A percentile compares a stretch with the other conserved stretches of the same genome.
Conservation (phyloP, 2,329 filamentous ascomycete species). For the Cladophialophora psammophila region DNA sequence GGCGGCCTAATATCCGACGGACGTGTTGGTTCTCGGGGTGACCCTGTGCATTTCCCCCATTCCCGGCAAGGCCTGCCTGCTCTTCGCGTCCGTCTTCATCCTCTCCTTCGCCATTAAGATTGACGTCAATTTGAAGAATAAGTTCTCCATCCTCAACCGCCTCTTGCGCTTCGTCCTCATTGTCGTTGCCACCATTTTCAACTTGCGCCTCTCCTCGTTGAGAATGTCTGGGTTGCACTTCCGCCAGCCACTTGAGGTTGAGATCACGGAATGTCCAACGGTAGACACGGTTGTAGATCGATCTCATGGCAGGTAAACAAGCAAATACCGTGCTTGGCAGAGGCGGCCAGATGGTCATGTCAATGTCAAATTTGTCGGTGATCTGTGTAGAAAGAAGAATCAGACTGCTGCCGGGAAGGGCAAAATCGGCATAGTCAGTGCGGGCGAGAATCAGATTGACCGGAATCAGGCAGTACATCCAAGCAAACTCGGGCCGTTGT, state of each 20-base stretch:
- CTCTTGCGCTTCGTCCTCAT: conserved; percentile 41
- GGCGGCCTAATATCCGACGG: conserved; percentile 47
- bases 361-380: conserved; percentile 50
- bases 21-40: conserved; percentile 38
- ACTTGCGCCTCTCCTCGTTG: conserved; percentile 44
- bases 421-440: conserved; percentile 67
- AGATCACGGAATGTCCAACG: conserved; percentile 64
- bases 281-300: conserved; percentile 69
- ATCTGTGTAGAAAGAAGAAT: conserved; percentile 60
- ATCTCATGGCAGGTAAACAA: conserved; percentile 69
- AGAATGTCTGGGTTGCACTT: conserved; percentile 64
- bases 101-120: conserved; percentile 56
- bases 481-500: conserved; percentile 52
- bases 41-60: conserved; percentile 22
- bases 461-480: conserved; percentile 71
- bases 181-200: conserved; percentile 44
- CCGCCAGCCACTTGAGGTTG: conserved; percentile 68
- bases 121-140: conserved; percentile 60
- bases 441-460: conserved; percentile 72
- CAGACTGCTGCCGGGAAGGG: conserved; percentile 69
- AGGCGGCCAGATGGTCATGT: conserved; percentile 70
- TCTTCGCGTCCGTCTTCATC: conserved; percentile 46
- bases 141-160: conserved; percentile 50
- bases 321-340: conserved; percentile 71
- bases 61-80: conserved; percentile 40